Conservation (phyloP, 108 stramenopile species). For the Nitzschia putrida region DNA sequence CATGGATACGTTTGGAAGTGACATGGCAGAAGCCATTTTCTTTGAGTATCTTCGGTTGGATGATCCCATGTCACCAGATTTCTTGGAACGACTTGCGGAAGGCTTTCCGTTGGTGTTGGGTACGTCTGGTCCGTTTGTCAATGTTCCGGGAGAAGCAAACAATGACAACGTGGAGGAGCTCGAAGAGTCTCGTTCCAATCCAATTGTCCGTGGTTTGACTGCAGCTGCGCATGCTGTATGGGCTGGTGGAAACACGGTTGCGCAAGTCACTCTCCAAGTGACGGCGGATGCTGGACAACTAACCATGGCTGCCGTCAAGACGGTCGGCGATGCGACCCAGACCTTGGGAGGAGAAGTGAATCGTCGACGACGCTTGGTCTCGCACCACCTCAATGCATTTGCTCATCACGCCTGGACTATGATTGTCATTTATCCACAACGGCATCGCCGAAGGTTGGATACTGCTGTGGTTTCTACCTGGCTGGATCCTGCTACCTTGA, state of each 20-base stretch:
- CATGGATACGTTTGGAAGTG: conserved; percentile 76
- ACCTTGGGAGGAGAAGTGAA: conserved; percentile 44
- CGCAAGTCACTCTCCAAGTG: conserved; percentile 27
- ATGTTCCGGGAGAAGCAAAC: conserved; percentile 23
- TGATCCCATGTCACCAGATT: conserved; percentile 79
- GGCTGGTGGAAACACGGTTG: conserved; percentile 35
- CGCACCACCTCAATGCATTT: conserved; percentile 39
- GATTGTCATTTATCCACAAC: conserved; percentile 12
- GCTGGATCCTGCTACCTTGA: no score
- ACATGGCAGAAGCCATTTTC: conserved; percentile 83
- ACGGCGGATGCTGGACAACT: conserved; percentile 20
- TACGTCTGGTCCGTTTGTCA: conserved; percentile 62
- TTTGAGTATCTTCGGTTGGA: conserved; percentile 77
- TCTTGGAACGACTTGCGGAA: conserved; percentile 68
- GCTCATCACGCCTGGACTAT: conserved; percentile 13
- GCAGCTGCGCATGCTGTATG: conserved; percentile 29
- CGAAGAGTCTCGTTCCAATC: conserved; percentile 15
- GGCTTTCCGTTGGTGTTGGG: conserved; percentile 85
- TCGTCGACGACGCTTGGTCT: conserved; percentile 28
- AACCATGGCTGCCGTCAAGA: conserved; percentile 22
- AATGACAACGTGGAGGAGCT: neutral
- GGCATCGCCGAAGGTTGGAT: neutral
- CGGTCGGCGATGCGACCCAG: conserved; percentile 39
- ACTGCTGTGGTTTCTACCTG: no score
- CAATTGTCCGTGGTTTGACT: conserved; percentile 35